Conservation (phyloP, 257 asterid species). For the Paraleonurus japonicus region DNA sequence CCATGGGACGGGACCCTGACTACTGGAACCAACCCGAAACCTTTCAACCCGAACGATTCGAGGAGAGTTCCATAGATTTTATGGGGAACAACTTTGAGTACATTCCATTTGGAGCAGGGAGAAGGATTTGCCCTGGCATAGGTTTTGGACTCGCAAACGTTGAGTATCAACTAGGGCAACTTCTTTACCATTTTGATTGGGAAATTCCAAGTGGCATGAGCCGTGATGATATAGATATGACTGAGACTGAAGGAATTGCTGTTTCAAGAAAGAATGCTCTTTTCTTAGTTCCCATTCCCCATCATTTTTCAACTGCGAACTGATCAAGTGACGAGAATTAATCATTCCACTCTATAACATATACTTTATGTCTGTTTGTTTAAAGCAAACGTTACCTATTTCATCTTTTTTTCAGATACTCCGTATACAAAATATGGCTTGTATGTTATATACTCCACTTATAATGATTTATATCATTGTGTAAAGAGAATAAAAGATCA, state of each 20-base stretch:
- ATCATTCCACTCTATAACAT: too few relatives aligned
- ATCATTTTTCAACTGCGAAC: background rate
- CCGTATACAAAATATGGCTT: too few relatives aligned
- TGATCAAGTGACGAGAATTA: background rate
- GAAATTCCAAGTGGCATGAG: constrained; percentile 17
- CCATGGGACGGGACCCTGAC: constrained; percentile 35
- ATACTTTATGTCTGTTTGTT: too few relatives aligned
- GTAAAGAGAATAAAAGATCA: too few relatives aligned
- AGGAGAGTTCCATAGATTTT: constrained; percentile 24
- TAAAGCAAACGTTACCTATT: too few relatives aligned
- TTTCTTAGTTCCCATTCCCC: background rate
- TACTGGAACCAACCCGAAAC: constrained; percentile 30
- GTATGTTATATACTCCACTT: too few relatives aligned
- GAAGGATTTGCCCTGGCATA: constrained; percentile 34
- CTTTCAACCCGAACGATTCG: constrained; percentile 32
- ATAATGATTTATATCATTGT: too few relatives aligned
- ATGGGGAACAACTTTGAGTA: constrained; percentile 23
- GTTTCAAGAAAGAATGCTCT: constrained; percentile 19
- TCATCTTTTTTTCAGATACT: too few relatives aligned
- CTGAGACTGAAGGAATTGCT: constrained; percentile 25
- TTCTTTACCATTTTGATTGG: constrained; percentile 38
- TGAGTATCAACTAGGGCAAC: constrained; percentile 27
- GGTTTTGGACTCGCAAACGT: constrained; percentile 23
- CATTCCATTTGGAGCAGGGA: constrained; percentile 39
- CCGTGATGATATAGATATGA: constrained; percentile 19